These are phyloP conservation scores for Aquilaria sinensis DNA, from an alignment of 345 rosid species.

Conservation along the genomic window DNA sequence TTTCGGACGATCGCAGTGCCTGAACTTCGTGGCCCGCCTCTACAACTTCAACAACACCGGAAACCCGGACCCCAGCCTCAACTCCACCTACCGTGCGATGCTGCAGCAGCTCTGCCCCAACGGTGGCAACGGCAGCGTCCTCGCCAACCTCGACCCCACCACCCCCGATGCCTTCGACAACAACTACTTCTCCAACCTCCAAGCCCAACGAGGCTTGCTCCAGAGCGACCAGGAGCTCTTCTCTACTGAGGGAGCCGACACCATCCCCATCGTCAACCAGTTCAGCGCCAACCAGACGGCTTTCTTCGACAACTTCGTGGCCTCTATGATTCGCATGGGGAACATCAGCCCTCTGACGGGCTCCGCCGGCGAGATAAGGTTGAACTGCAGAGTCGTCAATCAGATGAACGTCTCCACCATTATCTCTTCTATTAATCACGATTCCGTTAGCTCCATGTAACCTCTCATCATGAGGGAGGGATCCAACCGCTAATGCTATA, in stretches of 20 bases:
- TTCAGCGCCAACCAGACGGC: conserved; percentile 35
- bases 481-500: too few species aligned
- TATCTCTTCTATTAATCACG: too few species aligned
- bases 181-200: conserved; percentile 47
- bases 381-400: conserved; percentile 45
- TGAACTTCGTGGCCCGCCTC: conserved; percentile 26
- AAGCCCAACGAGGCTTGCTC: conserved; percentile 34
- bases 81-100: conserved; percentile 29
- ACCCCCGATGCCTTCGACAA: conserved; percentile 49
- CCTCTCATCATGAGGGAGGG: too few species aligned
- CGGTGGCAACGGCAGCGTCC: conserved; percentile 27
- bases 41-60: conserved; percentile 39
- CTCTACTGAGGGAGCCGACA: conserved; percentile 40
- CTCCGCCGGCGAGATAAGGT: conserved; percentile 49
- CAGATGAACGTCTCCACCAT: too few species aligned
- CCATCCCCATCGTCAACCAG: conserved; percentile 30
- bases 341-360: conserved; percentile 45
- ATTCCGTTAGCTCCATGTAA: too few species aligned
- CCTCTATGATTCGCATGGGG: conserved; percentile 65
- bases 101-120: conserved; percentile 47
- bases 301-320: conserved; percentile 48
- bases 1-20: conserved; percentile 50
- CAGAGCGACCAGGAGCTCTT: conserved; percentile 56
- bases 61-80: conserved; percentile 42
- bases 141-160: conserved; percentile 37